These are phyloP conservation scores for Emergomyces orientalis DNA, from an alignment of 2,329 filamentous ascomycete species.

Conservation along the genomic window DNA sequence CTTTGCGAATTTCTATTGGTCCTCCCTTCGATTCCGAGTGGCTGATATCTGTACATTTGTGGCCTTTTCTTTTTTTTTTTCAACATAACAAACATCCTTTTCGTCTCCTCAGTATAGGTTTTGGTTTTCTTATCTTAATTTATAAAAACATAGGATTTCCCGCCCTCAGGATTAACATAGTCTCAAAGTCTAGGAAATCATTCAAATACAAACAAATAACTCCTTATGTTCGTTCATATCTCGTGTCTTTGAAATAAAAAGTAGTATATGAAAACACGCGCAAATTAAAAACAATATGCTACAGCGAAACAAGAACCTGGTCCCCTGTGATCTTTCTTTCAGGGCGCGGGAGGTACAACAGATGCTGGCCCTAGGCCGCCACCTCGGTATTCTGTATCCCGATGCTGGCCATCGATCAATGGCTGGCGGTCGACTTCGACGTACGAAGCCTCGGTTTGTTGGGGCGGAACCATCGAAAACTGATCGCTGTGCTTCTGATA, in stretches of 20 bases:
- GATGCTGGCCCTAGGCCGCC: not conserved
- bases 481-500: not conserved
- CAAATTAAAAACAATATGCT: not conserved
- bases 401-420: not conserved
- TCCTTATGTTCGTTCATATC: not conserved
- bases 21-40: not conserved
- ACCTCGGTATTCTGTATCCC: not conserved
- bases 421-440: not conserved
- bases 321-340: not conserved
- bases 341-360: not conserved
- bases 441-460: not conserved
- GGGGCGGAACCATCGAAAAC: not conserved
- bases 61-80: not conserved
- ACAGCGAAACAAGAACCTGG: not conserved
- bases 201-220: not conserved
- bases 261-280: not conserved
- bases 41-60: not conserved
- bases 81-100: not conserved
- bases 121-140: not conserved
- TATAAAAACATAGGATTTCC: not conserved
- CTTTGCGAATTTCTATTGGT: not conserved
- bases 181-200: not conserved
- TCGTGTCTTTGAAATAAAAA: not conserved
- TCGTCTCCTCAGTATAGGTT: not conserved
- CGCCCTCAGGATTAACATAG: not conserved